Conservation (phyloP, 371 early-diverging fungal species). For the Mortierella sp. region DNA sequence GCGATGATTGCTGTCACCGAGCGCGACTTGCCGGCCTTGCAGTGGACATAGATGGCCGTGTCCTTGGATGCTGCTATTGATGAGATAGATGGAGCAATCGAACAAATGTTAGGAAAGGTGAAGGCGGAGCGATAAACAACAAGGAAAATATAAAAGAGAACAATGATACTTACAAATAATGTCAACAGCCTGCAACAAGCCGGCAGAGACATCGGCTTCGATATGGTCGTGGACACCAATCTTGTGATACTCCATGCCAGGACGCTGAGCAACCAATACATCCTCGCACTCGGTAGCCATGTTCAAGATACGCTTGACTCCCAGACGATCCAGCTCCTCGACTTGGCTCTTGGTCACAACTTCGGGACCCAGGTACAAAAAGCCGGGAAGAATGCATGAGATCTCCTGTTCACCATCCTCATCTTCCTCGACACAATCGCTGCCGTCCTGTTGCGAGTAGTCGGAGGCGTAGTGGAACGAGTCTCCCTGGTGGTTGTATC, state of each 20-base stretch:
- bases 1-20: conserved; percentile 86
- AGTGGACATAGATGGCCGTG: conserved; percentile 83
- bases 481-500: not conserved
- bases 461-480: conserved; percentile 14
- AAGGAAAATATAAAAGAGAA: not conserved
- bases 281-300: conserved; percentile 76
- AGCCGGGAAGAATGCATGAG: conserved; percentile 72
- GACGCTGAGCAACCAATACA: conserved; percentile 53
- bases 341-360: conserved; percentile 68
- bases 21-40: conserved; percentile 89
- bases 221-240: conserved; percentile 68
- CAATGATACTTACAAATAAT: conserved; percentile 65
- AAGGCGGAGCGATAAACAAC: not conserved
- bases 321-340: conserved; percentile 61
- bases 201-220: conserved; percentile 69
- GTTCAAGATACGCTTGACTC: conserved; percentile 69
- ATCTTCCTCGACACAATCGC: conserved; percentile 19
- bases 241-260: conserved; percentile 61
- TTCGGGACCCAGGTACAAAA: conserved; percentile 74
- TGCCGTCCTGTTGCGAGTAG: conserved; percentile 46
- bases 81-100: not conserved
- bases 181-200: conserved; percentile 68
- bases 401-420: conserved; percentile 66
- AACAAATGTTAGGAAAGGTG: not conserved
- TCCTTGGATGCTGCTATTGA: conserved; percentile 50